Evolutionary conservation across 192 early-diverging fungal species (phyloP), one percentile per base, ranked within the genome.

Genomic region (Backusella parvicylindrica): DNA sequence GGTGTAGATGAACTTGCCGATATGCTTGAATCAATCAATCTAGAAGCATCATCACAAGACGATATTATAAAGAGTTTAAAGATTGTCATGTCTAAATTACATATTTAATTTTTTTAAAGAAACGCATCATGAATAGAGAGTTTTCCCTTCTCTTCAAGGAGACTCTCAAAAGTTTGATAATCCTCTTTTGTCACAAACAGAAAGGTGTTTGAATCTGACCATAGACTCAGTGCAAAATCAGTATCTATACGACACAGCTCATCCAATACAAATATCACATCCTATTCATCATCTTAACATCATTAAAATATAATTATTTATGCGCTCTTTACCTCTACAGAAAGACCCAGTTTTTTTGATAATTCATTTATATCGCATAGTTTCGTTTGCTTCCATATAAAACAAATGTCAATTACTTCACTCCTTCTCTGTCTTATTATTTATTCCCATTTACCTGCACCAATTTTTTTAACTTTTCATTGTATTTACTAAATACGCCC

Each of bases 161-260:
- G 71, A 0, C 43, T 60, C 13, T 74, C 35, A 11, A 68, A 50
- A 7, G 40, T 35, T 1, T 6, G 37, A 41, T 78, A 74, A 63
- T 78, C 71, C 1, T 73, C 41, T 18, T 50, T 23, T 13, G 74
- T 73, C 4, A 80, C 40, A 60, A 56, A 80, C 3, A 72, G n/a
- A 43, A 73, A 75, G 2, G 30, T 32, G 5, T 38, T 50, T 28
- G 68, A 8, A 26, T 56, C 65, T n/a, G 70, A 43, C 33, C 75
- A 64, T 18, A 75, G 32, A 33, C 49, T 73, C 6, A 71, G 23
- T 31, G n/a, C 16, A 73, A 74, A 73, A 28, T 74, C 49, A 18
- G 3, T 1, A 56, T 74, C 68, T 21, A 15, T 12, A 12, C 13
- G 18, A 67, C 71, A 75, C 37, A 75, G 28, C 26, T 64, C 47